These are phyloP conservation scores for Gautieria morchelliformis DNA, from an alignment of 768 basidiomycete genomes.

Conservation along the genomic window DNA sequence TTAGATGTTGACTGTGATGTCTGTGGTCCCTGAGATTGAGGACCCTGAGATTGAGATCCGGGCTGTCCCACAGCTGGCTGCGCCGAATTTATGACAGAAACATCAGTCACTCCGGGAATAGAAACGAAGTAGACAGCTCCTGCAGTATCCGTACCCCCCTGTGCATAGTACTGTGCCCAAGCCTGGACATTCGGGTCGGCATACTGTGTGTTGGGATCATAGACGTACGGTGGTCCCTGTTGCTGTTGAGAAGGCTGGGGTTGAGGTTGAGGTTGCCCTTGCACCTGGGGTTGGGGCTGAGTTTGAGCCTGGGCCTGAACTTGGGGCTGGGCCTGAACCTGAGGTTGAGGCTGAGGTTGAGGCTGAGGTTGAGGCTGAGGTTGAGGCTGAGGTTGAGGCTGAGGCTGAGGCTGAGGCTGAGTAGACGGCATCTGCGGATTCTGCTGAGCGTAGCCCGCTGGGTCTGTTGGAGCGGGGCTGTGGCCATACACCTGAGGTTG, in stretches of 20 bases:
- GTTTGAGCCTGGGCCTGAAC: constrained; percentile 2
- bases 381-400: constrained; percentile 15
- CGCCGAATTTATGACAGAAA: neutral
- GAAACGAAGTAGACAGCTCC: constrained; percentile 76
- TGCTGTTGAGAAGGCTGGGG: constrained; percentile 17
- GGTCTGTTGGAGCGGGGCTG: constrained; percentile 22
- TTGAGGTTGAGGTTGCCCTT: constrained; percentile 20
- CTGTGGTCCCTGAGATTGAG: neutral
- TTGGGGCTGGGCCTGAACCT: constrained; percentile 20
- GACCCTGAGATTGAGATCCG: neutral
- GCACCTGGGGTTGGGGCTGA: constrained; percentile 11
- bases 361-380: constrained; percentile 24
- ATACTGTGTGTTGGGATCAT: constrained; percentile 59
- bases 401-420: constrained; percentile 9
- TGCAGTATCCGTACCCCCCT: constrained; percentile 63
- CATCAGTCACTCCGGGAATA: constrained; percentile 62
- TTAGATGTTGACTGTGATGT: neutral
- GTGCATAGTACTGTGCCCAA: constrained; percentile 80
- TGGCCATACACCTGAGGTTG: constrained; percentile 25
- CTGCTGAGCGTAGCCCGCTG: constrained; percentile 7
- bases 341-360: constrained; percentile 28
- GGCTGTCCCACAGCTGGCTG: neutral
- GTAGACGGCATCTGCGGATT: constrained; percentile 5
- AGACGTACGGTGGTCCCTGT: constrained; percentile 40
- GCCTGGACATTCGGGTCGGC: constrained; percentile 75